Conservation (phyloP, 331 rosid species). For the Saraca asoca region DNA sequence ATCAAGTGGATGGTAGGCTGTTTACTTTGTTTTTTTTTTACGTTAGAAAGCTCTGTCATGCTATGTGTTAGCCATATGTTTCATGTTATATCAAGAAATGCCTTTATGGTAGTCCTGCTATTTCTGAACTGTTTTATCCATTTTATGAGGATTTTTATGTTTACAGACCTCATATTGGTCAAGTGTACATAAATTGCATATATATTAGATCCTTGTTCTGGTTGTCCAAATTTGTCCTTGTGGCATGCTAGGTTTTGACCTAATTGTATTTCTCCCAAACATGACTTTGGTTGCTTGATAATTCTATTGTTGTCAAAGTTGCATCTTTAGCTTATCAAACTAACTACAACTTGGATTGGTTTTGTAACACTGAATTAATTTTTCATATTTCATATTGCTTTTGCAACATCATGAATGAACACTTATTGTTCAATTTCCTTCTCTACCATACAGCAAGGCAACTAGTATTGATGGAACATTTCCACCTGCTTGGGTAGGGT, state of each 20-base stretch:
- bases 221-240: slow-evolving; percentile 11
- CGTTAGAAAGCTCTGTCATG: neutral
- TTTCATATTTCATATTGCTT: slow-evolving; percentile 13
- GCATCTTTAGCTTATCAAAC: slow-evolving; percentile 7
- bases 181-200: too few species aligned
- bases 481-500: slow-evolving; percentile 97
- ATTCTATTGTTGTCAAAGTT: slow-evolving; percentile 9
- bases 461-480: slow-evolving; percentile 89
- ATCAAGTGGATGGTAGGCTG: too few species aligned
- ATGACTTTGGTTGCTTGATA: neutral
- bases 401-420: slow-evolving; percentile 11
- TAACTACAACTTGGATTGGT: neutral
- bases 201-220: too few species aligned
- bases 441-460: slow-evolving; percentile 69
- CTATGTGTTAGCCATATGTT: too few species aligned
- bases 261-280: neutral
- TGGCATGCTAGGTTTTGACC: slow-evolving; percentile 3
- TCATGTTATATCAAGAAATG: neutral
- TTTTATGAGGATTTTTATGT: slow-evolving; percentile 3
- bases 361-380: neutral
- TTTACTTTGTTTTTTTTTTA: slow-evolving; percentile 1
- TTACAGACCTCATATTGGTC: too few species aligned
- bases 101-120: slow-evolving; percentile 8
- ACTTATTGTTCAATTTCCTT: slow-evolving; percentile 26
- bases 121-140: neutral